Conservation (phyloP, 495 filamentous ascomycete genomes). For the Trichocladium uniseriatum region DNA sequence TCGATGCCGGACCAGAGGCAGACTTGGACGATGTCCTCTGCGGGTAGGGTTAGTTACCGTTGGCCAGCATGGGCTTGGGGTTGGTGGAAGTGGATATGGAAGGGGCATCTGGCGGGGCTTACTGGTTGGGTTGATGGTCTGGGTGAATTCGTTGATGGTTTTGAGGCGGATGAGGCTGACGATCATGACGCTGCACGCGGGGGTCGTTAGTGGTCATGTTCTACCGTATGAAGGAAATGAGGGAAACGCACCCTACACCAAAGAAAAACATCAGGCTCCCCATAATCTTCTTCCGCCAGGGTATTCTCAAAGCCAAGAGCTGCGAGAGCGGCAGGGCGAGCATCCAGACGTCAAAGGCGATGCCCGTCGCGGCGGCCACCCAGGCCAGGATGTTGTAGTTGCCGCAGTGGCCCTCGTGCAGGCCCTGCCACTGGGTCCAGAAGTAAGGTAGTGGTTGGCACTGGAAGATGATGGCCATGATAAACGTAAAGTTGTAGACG, state of each 20-base stretch:
- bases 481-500: constrained; percentile 30
- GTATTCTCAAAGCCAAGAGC: constrained; percentile 24
- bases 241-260: constrained; percentile 24
- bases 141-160: constrained; percentile 19
- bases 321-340: constrained; percentile 28
- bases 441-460: constrained; percentile 31
- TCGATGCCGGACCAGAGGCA: no score
- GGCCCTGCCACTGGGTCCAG: constrained; percentile 25
- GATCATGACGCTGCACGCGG: constrained; percentile 16
- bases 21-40: no score
- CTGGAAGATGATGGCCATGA: constrained; percentile 31
- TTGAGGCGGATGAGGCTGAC: constrained; percentile 24
- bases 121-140: constrained; percentile 21
- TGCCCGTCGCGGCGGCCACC: constrained; percentile 24
- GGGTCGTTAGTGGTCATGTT: background rate
- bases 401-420: constrained; percentile 19
- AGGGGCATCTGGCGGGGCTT: no score
- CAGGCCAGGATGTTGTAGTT: constrained; percentile 21
- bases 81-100: no score
- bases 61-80: no score
- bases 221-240: no score
- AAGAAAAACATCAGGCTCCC: constrained; percentile 29
- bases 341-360: constrained; percentile 29
- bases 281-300: constrained; percentile 27
- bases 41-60: no score